These are phyloP conservation scores for Pythium vanterpoolii DNA, from an alignment of 352 stramenopile genomes.

Conservation along the genomic window DNA sequence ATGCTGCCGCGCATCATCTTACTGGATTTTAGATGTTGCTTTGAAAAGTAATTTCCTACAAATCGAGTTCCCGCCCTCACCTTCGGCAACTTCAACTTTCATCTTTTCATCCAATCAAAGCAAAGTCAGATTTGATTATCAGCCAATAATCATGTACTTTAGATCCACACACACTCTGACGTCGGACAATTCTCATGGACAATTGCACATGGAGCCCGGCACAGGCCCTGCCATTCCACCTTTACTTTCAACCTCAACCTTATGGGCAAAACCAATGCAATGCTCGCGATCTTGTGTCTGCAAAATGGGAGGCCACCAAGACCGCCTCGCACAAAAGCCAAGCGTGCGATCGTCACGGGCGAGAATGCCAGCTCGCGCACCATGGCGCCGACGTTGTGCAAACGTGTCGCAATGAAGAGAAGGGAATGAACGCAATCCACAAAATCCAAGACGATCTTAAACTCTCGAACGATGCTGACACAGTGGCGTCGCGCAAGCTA, in stretches of 20 bases:
- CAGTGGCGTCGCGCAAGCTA: constrained; percentile 18
- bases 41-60: no score
- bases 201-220: neutral
- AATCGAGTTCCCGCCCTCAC: no score
- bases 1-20: neutral
- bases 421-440: constrained; percentile 32
- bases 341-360: constrained; percentile 79
- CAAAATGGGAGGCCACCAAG: constrained; percentile 13
- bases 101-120: neutral
- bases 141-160: no score
- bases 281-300: neutral
- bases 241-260: neutral
- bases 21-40: neutral
- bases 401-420: constrained; percentile 43
- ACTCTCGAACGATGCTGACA: constrained; percentile 20
- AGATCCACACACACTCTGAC: no score
- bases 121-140: neutral
- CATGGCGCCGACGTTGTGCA: constrained; percentile 58
- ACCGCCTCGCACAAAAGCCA: constrained; percentile 26
- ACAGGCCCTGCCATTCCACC: neutral
- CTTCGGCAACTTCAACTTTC: constrained; percentile 7
- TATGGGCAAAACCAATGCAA: neutral
- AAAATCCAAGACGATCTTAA: constrained; percentile 26
- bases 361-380: constrained; percentile 59
- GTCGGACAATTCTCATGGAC: no score